Conservation (phyloP, 805 yeast species). For the Candida gorgasii region DNA sequence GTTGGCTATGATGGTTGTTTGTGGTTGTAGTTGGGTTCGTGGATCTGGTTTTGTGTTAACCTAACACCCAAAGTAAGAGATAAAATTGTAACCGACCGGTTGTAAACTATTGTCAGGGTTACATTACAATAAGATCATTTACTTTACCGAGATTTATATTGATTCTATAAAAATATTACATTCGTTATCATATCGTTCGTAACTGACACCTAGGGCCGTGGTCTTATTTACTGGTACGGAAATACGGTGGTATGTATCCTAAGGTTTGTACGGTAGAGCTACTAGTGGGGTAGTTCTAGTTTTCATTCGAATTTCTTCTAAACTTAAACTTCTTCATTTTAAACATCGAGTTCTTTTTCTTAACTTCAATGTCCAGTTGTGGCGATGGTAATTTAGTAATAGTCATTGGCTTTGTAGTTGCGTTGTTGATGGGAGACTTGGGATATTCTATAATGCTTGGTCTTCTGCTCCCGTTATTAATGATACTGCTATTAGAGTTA, state of each 20-base stretch:
- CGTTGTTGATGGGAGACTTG: constrained; percentile 17
- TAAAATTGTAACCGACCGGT: too few species aligned
- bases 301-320: constrained; percentile 30
- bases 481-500: constrained; percentile 1
- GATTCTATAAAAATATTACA: constrained; percentile 12
- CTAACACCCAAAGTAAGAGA: too few species aligned
- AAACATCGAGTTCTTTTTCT: constrained; percentile 14
- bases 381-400: constrained; percentile 18
- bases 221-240: too few species aligned
- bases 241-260: too few species aligned
- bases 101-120: not conserved
- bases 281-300: not conserved
- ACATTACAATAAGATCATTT: constrained; percentile 3
- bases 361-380: constrained; percentile 16
- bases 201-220: not conserved
- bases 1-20: too few species aligned
- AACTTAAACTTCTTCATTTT: constrained; percentile 28
- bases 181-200: constrained; percentile 9
- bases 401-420: constrained; percentile 5
- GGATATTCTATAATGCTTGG: constrained; percentile 16
- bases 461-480: constrained; percentile 6
- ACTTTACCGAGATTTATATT: constrained; percentile 2
- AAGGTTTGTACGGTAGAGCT: too few species aligned
- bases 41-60: too few species aligned
- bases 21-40: too few species aligned